These are phyloP conservation scores for Uncinocarpus reesii DNA, from an alignment of 2,329 filamentous ascomycete genomes.

Conservation along the genomic window DNA sequence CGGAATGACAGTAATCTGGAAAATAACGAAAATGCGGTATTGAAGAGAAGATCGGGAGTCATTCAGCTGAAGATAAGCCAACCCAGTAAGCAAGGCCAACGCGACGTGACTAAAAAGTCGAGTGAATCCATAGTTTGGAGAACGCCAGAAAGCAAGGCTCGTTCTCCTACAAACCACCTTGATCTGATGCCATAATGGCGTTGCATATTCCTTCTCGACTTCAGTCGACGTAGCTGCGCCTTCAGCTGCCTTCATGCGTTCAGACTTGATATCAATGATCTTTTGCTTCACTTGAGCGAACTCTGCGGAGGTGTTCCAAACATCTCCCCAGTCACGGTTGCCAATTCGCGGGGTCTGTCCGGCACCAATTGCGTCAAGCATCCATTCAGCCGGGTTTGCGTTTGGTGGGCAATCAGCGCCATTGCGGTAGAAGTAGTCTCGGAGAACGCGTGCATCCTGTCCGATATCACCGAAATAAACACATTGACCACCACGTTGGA, in stretches of 20 bases:
- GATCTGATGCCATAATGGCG: conserved; percentile 68
- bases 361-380: conserved; percentile 54
- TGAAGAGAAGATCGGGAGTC: conserved; percentile 66
- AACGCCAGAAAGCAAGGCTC: conserved; percentile 72
- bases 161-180: conserved; percentile 62
- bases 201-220: conserved; percentile 68
- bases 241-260: conserved; percentile 45
- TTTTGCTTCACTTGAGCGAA: conserved; percentile 47
- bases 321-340: conserved; percentile 48
- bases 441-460: conserved; percentile 46
- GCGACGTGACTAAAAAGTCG: conserved; percentile 74
- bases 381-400: conserved; percentile 67
- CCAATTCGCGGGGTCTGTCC: conserved; percentile 63
- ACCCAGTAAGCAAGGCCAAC: conserved; percentile 66
- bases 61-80: conserved; percentile 69
- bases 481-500: conserved; percentile 54
- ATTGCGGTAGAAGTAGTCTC: conserved; percentile 55
- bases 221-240: conserved; percentile 31
- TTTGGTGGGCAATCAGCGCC: conserved; percentile 51
- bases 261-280: conserved; percentile 52
- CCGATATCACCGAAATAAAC: conserved; percentile 63
- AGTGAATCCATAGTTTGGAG: conserved; percentile 81
- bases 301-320: conserved; percentile 47
- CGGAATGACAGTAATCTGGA: conserved; percentile 73
- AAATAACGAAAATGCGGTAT: conserved; percentile 80